Evolutionary conservation across 257 asterid species (phyloP), one percentile per base, ranked within the genome.

Genomic region (Solanum bulbocastanum): DNA sequence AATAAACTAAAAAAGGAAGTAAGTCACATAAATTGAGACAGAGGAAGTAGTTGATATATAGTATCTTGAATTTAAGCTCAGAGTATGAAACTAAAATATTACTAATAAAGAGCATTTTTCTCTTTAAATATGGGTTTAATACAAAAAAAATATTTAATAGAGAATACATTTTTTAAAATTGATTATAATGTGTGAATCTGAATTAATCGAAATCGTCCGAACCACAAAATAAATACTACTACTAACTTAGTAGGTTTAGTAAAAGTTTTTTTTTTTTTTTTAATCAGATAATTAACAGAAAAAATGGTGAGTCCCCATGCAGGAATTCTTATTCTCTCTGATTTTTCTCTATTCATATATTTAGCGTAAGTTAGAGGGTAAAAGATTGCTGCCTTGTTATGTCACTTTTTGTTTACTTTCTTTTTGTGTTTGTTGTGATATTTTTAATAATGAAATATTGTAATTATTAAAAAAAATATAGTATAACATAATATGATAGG

Each of bases 351-450:
- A 11, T 72, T 32, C 2, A 25, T 66, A 76, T 84, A 89, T 49
- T 89, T 89, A 58, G 27, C 90, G 90, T 88, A 90, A 72, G 81
- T 65, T 81, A 74, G 84, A 86, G 78, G 92, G 68, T 76, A 90
- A 90, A 83, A 83, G 86, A 3, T 12, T 25, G 16, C 65, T 79
- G 90, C 74, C 72, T 87, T 68, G 87, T 89, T 83, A 23, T 81
- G 39, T 87, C 87, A 49, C 86, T 85, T 76, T 15, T 75, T 71
- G 6, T 83, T 86, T 62, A 62, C 83, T 68, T 81, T 60, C 14
- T 23, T n/a, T 10, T 65, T n/a, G 5, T 20, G 2, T 0, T 22
- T 22, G 27, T 22, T 23, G 5, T 9, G 12, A 22, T 58, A 60
- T n/a, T 4, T n/a, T 10, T n/a, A 60, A n/a, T n/a, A 65, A 2